Evolutionary conservation across 169 alveolate species (phyloP).

Genomic region (Cryptosporidium ubiquitum): DNA sequence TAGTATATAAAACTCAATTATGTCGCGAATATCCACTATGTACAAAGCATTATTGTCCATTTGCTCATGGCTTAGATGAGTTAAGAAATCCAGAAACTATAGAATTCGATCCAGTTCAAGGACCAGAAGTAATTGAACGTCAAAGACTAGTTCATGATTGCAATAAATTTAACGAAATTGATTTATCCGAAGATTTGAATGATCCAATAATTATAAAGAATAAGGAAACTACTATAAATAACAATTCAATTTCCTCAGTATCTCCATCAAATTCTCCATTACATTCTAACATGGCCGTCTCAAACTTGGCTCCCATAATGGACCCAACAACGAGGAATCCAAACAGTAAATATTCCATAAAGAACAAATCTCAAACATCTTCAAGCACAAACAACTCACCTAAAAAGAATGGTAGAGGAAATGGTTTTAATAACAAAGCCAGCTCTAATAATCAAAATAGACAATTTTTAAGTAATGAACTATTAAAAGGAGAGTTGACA

Average conservation of each 20-base stretch:
- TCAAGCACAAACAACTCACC: slow-evolving; percentile 19
- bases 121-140: slow-evolving; percentile 71
- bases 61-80: slow-evolving; percentile 72
- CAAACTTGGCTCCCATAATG: background rate
- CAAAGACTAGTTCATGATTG: slow-evolving; percentile 73
- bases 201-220: background rate
- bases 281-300: background rate
- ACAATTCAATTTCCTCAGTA: background rate
- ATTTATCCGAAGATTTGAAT: slow-evolving; percentile 6
- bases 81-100: slow-evolving; percentile 60
- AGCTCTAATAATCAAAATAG: background rate
- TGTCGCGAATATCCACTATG: slow-evolving; percentile 71
- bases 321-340: background rate
- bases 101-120: slow-evolving; percentile 72
- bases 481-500: slow-evolving; percentile 23
- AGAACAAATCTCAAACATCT: slow-evolving; percentile 8
- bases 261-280: slow-evolving; percentile 5
- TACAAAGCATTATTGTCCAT: slow-evolving; percentile 72
- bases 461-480: background rate
- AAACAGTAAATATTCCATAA: slow-evolving; percentile 2
- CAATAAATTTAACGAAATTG: slow-evolving; percentile 40
- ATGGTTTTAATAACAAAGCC: background rate
- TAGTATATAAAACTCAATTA: slow-evolving; percentile 63
- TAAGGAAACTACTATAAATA: background rate
- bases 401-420: slow-evolving; percentile 27